Conservation (phyloP, 108 stramenopile genomes). For the Discostella stelligeroides region DNA sequence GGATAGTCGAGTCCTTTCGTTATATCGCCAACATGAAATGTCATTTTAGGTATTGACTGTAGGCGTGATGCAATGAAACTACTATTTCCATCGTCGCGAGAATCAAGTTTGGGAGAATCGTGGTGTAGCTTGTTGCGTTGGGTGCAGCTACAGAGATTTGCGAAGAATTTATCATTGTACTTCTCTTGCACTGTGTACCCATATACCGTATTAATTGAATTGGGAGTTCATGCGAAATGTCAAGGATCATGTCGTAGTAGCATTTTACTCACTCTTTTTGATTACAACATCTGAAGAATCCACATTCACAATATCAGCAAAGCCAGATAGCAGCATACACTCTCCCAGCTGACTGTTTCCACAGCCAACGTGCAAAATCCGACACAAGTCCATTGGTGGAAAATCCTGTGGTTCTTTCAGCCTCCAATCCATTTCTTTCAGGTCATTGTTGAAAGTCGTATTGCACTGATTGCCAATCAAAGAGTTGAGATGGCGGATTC, state of each 20-base stretch:
- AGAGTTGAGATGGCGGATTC: slow-evolving; percentile 12
- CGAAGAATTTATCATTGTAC: slow-evolving; percentile 50
- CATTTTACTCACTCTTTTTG: slow-evolving; percentile 54
- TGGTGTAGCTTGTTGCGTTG: slow-evolving; percentile 21
- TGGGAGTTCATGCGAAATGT: neutral
- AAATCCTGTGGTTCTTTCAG: slow-evolving; percentile 38
- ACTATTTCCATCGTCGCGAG: slow-evolving; percentile 40
- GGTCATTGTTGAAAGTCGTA: neutral
- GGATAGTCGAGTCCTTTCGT: slow-evolving; percentile 62
- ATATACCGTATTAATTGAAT: neutral
- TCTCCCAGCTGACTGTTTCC: slow-evolving; percentile 67
- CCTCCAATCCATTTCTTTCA: slow-evolving; percentile 19
- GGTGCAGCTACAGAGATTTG: slow-evolving; percentile 15
- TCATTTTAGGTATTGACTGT: slow-evolving; percentile 38
- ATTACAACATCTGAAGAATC: slow-evolving; percentile 81
- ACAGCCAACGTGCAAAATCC: slow-evolving; percentile 66
- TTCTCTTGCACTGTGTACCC: slow-evolving; percentile 43
- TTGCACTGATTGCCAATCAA: slow-evolving; percentile 7
- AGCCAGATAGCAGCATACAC: slow-evolving; percentile 71
- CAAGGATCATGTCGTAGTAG: slow-evolving; percentile 6
- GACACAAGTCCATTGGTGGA: slow-evolving; percentile 55
- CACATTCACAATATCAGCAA: slow-evolving; percentile 65
- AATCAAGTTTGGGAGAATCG: slow-evolving; percentile 27
- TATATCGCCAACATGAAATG: slow-evolving; percentile 73
- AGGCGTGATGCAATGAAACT: neutral